phyloP scores from a whole-genome alignment of 177 flowering plant genomes.

The Vitis hybrid region DNA sequence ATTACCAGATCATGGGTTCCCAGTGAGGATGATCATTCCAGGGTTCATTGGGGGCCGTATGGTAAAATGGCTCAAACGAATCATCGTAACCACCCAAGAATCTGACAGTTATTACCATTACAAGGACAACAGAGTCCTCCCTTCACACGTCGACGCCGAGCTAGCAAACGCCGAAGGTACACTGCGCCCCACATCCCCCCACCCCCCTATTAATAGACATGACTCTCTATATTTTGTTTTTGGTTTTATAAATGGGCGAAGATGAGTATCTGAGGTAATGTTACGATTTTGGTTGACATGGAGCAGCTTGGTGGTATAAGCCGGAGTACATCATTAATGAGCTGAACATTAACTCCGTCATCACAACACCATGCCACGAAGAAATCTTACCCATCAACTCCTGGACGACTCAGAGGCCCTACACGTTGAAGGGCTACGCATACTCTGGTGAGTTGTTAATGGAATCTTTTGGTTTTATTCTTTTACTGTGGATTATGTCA shows the following conservation, averaged over 20 bases:
- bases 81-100: constrained; percentile 65
- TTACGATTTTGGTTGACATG: background rate
- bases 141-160: constrained; percentile 90
- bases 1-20: constrained; percentile 89
- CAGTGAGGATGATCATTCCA: constrained; percentile 84
- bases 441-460: constrained; percentile 66
- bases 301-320: constrained; percentile 97
- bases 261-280: background rate
- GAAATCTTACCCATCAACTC: constrained; percentile 87
- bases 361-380: constrained; percentile 88
- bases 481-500: background rate
- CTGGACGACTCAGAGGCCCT: constrained; percentile 73
- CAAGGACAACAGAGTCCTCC: constrained; percentile 81
- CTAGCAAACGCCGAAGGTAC: constrained; percentile 88
- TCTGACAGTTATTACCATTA: constrained; percentile 78
- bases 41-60: constrained; percentile 96
- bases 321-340: constrained; percentile 90
- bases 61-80: constrained; percentile 92
- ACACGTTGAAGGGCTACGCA: constrained; percentile 79
- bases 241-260: too few relatives aligned
- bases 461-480: background rate
- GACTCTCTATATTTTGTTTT: too few relatives aligned
- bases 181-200: background rate
- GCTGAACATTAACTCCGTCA: constrained; percentile 90
- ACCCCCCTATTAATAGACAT: background rate